These are phyloP conservation scores for Eucalyptus pauciflora DNA, from an alignment of 345 rosid species.

Conservation along the genomic window DNA sequence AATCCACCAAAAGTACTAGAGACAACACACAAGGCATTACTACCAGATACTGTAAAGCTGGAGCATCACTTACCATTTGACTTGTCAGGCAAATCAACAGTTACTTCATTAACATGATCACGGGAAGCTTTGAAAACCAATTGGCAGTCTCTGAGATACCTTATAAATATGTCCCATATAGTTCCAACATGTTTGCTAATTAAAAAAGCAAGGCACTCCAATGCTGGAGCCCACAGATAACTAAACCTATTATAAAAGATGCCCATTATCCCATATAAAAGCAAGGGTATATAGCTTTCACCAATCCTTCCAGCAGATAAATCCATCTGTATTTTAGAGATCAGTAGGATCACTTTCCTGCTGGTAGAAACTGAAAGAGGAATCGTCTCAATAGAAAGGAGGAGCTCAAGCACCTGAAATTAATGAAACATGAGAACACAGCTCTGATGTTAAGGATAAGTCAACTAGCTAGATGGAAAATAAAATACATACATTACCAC, in stretches of 20 bases:
- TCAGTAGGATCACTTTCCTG: constrained; percentile 43
- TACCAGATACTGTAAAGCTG: neutral
- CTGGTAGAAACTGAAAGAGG: constrained; percentile 54
- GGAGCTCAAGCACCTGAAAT: constrained; percentile 62
- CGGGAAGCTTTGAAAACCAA: constrained; percentile 17
- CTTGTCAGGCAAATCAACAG: constrained; percentile 11
- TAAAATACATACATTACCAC: constrained; percentile 36
- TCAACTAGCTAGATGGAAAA: neutral
- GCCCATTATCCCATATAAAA: constrained; percentile 70
- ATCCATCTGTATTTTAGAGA: constrained; percentile 48
- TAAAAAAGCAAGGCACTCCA: constrained; percentile 68
- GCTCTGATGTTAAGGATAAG: neutral
- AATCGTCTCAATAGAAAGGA: constrained; percentile 54
- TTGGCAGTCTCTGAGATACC: constrained; percentile 36
- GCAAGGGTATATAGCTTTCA: constrained; percentile 33
- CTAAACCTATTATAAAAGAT: constrained; percentile 60
- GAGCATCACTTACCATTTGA: constrained; percentile 30
- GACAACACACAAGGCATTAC: neutral
- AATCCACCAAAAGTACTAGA: neutral
- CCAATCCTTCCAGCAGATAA: constrained; percentile 61
- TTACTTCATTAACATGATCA: constrained; percentile 17
- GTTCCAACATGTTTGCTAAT: constrained; percentile 32
- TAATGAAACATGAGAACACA: neutral
- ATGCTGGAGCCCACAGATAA: constrained; percentile 52
- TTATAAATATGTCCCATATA: constrained; percentile 57